These are phyloP conservation scores for Kandelia obovata DNA, from an alignment of 345 rosid genomes.

Conservation along the genomic window DNA sequence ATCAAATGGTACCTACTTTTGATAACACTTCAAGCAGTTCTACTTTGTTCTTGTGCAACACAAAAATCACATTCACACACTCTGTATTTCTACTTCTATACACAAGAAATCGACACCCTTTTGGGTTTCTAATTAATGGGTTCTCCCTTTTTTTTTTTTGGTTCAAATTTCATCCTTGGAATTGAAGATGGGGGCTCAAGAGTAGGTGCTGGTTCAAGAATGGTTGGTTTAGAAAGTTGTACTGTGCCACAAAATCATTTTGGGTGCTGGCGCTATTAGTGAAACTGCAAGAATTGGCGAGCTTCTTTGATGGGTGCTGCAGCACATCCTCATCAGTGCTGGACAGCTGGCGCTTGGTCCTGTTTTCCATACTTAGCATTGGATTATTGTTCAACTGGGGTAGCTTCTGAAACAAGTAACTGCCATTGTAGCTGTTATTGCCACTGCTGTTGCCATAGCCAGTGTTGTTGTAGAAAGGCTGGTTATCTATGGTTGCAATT, in stretches of 20 bases:
- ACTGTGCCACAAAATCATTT: conserved; percentile 33
- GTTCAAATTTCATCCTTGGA: conserved; percentile 39
- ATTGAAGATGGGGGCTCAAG: conserved; percentile 50
- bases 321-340: conserved; percentile 36
- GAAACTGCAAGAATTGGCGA: conserved; percentile 43
- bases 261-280: conserved; percentile 33
- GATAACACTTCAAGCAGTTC: conserved; percentile 11
- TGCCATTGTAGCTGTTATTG: conserved; percentile 14
- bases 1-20: conserved; percentile 12
- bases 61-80: conserved; percentile 1
- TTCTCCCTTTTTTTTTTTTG: background rate
- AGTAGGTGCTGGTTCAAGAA: conserved; percentile 52
- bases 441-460: background rate
- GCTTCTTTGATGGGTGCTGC: conserved; percentile 44
- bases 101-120: conserved; percentile 5
- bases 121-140: background rate
- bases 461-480: conserved; percentile 18
- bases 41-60: conserved; percentile 8
- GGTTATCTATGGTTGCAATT: conserved; percentile 14
- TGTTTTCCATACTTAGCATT: conserved; percentile 29
- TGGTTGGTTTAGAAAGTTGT: conserved; percentile 42
- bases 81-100: background rate
- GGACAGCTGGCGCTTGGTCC: conserved; percentile 50
- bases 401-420: conserved; percentile 46
- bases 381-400: conserved; percentile 44